Conservation (phyloP, 441 rosid genomes). For the Dalechampia spathulata region DNA sequence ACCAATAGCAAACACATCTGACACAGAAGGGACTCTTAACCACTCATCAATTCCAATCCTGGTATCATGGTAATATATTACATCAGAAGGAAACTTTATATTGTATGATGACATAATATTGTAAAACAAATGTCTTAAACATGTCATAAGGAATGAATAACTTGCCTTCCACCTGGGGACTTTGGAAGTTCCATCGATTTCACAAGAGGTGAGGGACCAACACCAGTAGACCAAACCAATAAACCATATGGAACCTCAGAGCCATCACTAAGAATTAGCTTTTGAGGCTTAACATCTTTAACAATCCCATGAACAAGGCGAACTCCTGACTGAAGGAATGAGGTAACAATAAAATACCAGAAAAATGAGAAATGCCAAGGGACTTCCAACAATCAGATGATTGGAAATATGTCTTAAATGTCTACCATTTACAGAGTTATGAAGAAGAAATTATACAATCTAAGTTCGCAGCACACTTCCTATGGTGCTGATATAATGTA, state of each 20-base stretch:
- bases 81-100: no score
- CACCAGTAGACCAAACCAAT: constrained; percentile 93
- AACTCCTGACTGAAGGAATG: constrained; percentile 69
- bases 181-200: constrained; percentile 63
- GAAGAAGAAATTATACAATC: neutral
- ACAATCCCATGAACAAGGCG: constrained; percentile 76
- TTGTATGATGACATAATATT: no score
- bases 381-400: neutral
- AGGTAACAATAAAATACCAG: constrained; percentile 1
- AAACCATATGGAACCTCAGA: constrained; percentile 83
- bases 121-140: neutral
- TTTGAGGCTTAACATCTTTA: constrained; percentile 69
- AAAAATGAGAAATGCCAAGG: neutral
- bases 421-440: neutral
- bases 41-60: constrained; percentile 85
- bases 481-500: neutral
- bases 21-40: constrained; percentile 69
- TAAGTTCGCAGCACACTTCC: neutral
- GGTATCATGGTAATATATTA: constrained; percentile 12
- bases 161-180: constrained; percentile 84
- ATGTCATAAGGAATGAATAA: neutral
- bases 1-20: constrained; percentile 77
- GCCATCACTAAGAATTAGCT: constrained; percentile 67
- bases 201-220: constrained; percentile 76
- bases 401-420: neutral